Percentiles rank a stretch among this genome's conserved stretches.
These are phyloP conservation scores for Aciculosporium take DNA, from an alignment of 2,329 filamentous ascomycete genomes.

Conservation along the genomic window DNA sequence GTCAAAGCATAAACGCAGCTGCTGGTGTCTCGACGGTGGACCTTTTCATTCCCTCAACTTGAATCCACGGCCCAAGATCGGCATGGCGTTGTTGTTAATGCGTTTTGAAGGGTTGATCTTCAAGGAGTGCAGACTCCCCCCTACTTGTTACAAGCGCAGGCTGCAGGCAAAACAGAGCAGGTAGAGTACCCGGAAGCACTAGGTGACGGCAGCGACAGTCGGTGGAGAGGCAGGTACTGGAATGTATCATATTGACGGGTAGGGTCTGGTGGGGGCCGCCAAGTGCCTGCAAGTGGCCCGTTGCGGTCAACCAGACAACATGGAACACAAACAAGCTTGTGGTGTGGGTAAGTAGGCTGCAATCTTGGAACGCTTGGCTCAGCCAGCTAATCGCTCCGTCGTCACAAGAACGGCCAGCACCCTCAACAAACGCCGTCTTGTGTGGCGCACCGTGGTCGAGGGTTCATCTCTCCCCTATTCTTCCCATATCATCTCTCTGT, in stretches of 20 bases:
- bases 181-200: neutral
- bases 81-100: too few relatives aligned
- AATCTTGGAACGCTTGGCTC: constrained; percentile 1
- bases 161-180: neutral
- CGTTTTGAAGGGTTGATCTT: too few relatives aligned
- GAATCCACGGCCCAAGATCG: too few relatives aligned
- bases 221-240: neutral
- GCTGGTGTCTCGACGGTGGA: too few relatives aligned
- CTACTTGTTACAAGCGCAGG: too few relatives aligned
- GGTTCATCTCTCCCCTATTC: neutral
- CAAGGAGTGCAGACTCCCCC: too few relatives aligned
- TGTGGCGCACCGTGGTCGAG: neutral
- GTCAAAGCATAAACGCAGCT: too few relatives aligned
- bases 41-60: too few relatives aligned
- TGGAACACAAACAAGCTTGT: neutral
- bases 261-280: too few relatives aligned
- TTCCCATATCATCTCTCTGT: neutral
- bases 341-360: too few relatives aligned
- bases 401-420: constrained; percentile 1
- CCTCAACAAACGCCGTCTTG: neutral
- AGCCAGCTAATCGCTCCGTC: neutral
- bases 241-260: neutral
- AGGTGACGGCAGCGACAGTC: neutral
- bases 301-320: neutral
- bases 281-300: neutral